Evolutionary conservation across 768 basidiomycete genomes (phyloP), one percentile per base, ranked within the genome.

Genomic region (Boletus sp.): DNA sequence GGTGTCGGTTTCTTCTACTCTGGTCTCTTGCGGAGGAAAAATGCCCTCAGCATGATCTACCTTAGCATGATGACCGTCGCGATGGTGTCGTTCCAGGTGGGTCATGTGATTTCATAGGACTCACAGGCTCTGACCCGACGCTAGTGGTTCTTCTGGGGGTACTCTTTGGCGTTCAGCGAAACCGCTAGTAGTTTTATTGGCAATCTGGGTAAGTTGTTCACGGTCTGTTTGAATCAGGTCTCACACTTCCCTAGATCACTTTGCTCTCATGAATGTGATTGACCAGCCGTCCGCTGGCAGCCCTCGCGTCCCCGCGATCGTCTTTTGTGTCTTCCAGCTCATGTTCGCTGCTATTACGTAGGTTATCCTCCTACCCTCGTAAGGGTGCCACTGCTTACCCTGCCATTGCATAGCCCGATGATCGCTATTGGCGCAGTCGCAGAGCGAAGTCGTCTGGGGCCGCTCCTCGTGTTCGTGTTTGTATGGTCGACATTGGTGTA

Each of bases 71-170:
- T 88, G 63, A 82, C 83, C 0, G 66, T 94, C 12, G 94, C 86
- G 0, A 81, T 90, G 63, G 90, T 93, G 33, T 87, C 87, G 5
- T 93, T 94, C 76, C 89, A 93, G 79, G 92, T 91, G 58, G 56
- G 83, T 0, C 82, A 86, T 75, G 83, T 86, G 55, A 59, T 81
- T 9, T 28, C 3, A 6, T 35, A 0, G 1, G 7, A 18, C 10
- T 35, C 7, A 10, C 32, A 28, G 20, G 8, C 7, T 32, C 63
- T 63, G 18, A 66, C 24, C 5, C 39, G 8, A 33, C 58, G 57
- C 15, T 60, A 94, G 88, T 95, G 93, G 93, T 94, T 93, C 78
- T 94, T 96, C 80, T 97, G 95, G 95, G 95, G 95, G 2, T 98
- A 82, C 76, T 94, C 93, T 2, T 78, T 98, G 24, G 83, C 95